Conservation (phyloP, 2,329 filamentous ascomycete species). For the Botrytis sinoallii region DNA sequence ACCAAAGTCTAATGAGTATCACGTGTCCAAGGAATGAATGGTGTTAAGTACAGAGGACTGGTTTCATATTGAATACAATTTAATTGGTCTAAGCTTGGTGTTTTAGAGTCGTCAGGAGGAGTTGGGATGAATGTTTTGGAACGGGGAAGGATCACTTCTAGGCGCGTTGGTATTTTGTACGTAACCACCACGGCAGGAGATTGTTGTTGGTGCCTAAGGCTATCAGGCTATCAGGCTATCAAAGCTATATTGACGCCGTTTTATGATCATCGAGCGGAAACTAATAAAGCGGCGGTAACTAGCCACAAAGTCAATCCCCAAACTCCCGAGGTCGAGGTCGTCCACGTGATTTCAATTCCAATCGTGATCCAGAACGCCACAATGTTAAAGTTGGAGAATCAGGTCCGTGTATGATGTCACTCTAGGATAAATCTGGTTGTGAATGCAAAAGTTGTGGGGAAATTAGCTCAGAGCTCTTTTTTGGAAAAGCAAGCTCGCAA, state of each 20-base stretch:
- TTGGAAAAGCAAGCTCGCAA: not conserved
- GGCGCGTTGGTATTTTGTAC: not conserved
- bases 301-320: not conserved
- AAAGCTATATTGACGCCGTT: not conserved
- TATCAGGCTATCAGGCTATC: not conserved
- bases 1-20: not conserved
- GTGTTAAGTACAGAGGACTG: not conserved
- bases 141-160: not conserved
- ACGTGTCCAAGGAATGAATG: not conserved
- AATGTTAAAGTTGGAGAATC: not conserved
- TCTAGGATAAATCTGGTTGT: slow-evolving; percentile 7
- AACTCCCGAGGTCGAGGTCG: not conserved
- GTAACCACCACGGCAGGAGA: not conserved
- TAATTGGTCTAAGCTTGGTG: not conserved
- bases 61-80: not conserved
- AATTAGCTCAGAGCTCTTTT: not conserved
- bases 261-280: not conserved
- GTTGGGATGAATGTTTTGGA: not conserved
- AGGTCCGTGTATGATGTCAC: slow-evolving; percentile 15
- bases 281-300: not conserved
- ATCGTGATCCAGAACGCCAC: slow-evolving; percentile 3
- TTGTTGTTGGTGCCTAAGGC: not conserved
- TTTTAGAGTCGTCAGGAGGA: not conserved
- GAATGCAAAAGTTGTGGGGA: slow-evolving; percentile 1
- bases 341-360: not conserved